Base-by-base conservation (phyloP, 1,284 basidiomycete species). In the Apiotrichum mycotoxinovorans region DNA sequence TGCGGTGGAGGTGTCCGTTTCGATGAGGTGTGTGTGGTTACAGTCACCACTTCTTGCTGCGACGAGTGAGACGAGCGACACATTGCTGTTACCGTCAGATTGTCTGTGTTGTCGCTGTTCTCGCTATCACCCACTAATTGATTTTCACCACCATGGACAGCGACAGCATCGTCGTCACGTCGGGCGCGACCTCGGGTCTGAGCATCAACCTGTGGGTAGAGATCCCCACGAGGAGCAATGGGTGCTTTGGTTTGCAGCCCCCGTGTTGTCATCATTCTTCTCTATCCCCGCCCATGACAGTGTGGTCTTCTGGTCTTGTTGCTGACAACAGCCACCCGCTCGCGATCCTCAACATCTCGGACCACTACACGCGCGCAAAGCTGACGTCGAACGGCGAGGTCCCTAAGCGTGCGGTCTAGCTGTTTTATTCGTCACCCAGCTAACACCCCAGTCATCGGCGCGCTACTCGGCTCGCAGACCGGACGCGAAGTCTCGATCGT, bases 401-500 rank as follows among this genome's bases (percentile, higher is more conserved):
- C 17, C 22, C 44, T 4, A 57, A 52, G 48, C 47, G 58, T 60
- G 20, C 46, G 56, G 37, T 10, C 17, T 17, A 10, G 12, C 14
- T 11, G 14, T 14, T 15, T 2, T 14, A 35, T 38, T 8, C 15
- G 17, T 30, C 51, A 56, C 14, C 52, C 18, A 46, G 26, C n/a
- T n/a, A n/a, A n/a, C n/a, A n/a, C n/a, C n/a, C n/a, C 65, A 95
- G 94, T 96, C 43, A 80, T 96, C 56, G 95, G 95, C 14, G 93
- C 90, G 5, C 81, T 98, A 3, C 83, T 98, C n/a, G 95, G 95
- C 4, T 93, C 89, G 1, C 93, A 97, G 75, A 86, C 84, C 65
- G 94, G 93, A 14, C 85, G 93, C 59, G 90, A 97, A 67, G 86
- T 98, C 17, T 92, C 98, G 75, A 92, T 98, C 67, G 88, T 94